Base-by-base conservation (phyloP, 2,329 filamentous ascomycete species). In the Alternaria arborescens region DNA sequence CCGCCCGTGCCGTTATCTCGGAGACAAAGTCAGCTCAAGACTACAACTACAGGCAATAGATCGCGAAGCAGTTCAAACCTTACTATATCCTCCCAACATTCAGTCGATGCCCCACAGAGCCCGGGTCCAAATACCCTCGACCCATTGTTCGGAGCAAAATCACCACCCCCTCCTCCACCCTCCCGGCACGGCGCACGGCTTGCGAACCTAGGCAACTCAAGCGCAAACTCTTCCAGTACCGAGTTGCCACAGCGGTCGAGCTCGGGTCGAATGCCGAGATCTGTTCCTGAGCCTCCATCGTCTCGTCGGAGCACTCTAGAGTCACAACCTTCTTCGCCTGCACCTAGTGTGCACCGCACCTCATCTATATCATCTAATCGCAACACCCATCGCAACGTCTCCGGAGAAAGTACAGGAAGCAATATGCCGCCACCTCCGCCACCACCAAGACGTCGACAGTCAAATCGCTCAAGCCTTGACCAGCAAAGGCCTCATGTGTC, bases 31-130 rank as follows among this genome's bases (percentile, higher is more conserved):
- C 77, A 79, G 46, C 70, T 79, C 22, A 74, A 74, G 11, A 71
- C 69, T 11, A 70, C 75, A 2, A 54, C 60, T 1, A 65, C 64
- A 11, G 57, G 52, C 30, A 75, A 65, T 36, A 62, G 76, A 48
- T 76, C 75, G 22, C 71, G 77, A 18, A 78, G 76, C 67, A 78
- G 73, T 57, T 79, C 77, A 7, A 70, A 67, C 1, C 64, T 78
- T 18, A 79, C 76, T 7, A 65, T 74, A 41, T 75, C 75, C n/a
- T 79, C 77, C 12, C 74, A 77, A 58, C 68, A 74, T 34, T 77
- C 76, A 1, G 59, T 67, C 26, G 77, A 78, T 4, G 60, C 69
- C 1, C 24, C 66, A n/a, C 58, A 64, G 20, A 74, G 58, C 40
- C 69, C 69, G n/a, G 55, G 44, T 26, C 36, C 62, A 2, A 55